These are phyloP conservation scores for Aspergillus funiculosus DNA, from an alignment of 495 filamentous ascomycete species.

Conservation along the genomic window DNA sequence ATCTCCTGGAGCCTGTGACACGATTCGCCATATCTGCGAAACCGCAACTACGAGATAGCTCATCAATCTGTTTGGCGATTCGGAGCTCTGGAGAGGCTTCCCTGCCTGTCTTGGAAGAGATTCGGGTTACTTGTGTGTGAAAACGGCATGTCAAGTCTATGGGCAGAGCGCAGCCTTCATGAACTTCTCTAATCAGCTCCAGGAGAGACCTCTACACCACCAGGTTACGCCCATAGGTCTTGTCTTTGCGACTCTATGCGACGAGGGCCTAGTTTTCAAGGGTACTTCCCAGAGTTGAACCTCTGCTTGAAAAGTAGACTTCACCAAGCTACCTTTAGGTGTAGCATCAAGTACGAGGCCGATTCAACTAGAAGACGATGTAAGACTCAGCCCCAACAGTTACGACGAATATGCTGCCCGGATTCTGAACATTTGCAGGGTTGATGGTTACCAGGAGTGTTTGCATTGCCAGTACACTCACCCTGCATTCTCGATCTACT, in stretches of 20 bases:
- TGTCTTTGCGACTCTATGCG: conserved; percentile 48
- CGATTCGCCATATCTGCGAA: conserved; percentile 43
- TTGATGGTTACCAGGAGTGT: conserved; percentile 59
- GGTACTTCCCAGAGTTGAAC: conserved; percentile 54
- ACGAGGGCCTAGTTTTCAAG: conserved; percentile 47
- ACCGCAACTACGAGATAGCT: conserved; percentile 49
- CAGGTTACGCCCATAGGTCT: conserved; percentile 52
- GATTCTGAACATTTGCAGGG: conserved; percentile 26
- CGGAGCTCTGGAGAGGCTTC: conserved; percentile 30
- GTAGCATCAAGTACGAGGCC: conserved; percentile 51
- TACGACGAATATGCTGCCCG: neutral
- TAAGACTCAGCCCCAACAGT: conserved; percentile 15
- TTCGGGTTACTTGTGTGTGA: conserved; percentile 41
- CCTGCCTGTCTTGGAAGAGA: conserved; percentile 28
- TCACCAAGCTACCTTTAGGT: conserved; percentile 49
- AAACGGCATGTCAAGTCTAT: conserved; percentile 22
- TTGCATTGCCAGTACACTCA: conserved; percentile 61
- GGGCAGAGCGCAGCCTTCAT: neutral
- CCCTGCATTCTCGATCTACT: conserved; percentile 53
- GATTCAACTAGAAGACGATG: conserved; percentile 64
- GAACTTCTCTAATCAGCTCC: neutral
- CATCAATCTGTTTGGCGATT: conserved; percentile 45
- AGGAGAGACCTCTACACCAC: conserved; percentile 31
- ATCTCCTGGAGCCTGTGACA: conserved; percentile 56
- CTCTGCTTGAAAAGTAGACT: conserved; percentile 48